Base-by-base conservation (phyloP, 1,284 basidiomycete species). In the Singerocomus inundabilis region DNA sequence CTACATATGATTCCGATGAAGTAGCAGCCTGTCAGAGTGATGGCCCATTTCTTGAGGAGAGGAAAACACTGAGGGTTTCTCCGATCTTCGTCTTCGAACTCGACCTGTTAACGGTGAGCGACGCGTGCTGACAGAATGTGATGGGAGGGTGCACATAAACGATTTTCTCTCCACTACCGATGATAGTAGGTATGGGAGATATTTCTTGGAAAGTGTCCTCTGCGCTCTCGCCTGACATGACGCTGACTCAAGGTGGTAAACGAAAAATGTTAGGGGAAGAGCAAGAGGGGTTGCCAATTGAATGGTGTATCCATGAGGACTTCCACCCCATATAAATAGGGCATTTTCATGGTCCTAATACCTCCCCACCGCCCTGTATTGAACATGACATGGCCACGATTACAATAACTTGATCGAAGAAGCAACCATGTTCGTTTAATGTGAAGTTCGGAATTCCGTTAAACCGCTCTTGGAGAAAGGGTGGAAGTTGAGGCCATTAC, bases 1-100 rank as follows among this genome's bases (percentile, higher is more conserved):
- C 31, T 43, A 63, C 62, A 48, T 44, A 52, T 48, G 12, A 62
- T 46, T 21, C 37, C 57, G 3, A 38, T 32, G 29, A 64, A 61
- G 36, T 30, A 47, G 44, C 66, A 65, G 13, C 39, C 43, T 2
- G 36, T 52, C 21, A 67, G 9, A 21, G 63, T 67, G 16, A 67
- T 62, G 9, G 46, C 32, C 63, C 64, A 65, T 54, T 65, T 65
- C 41, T 48, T 63, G 31, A 48, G 21, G 16, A 25, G 33, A 30
- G 60, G 32, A 33, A 52, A 65, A 18, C 60, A 62, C 2, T 42
- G 49, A 26, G 63, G 63, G 35, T 68, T 56, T 18, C 66, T 51
- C 28, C 34, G 44, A 43, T 65, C 66, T 12, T 46, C 62, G 2
- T 61, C 47, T 32, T 56, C 56, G 36, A 67, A 65, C 13, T 68